These are phyloP conservation scores for Ogataea ramenticola DNA, from an alignment of 805 yeast species.

Conservation along the genomic window DNA sequence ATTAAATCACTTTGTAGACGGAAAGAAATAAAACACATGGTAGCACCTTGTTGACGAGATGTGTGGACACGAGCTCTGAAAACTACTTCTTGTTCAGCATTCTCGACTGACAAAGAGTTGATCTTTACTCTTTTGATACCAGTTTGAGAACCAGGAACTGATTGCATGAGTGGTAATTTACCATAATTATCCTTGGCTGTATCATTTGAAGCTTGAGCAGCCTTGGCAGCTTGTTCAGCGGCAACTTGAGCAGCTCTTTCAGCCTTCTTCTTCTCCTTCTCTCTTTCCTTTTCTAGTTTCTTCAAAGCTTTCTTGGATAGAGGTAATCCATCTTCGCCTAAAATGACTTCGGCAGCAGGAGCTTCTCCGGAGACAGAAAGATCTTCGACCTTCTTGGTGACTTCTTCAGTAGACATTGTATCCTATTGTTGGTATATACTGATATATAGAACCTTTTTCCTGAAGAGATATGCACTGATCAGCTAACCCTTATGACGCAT, in stretches of 20 bases:
- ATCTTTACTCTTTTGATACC: conserved; percentile 58
- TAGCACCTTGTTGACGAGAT: conserved; percentile 92
- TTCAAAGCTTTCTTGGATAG: conserved; percentile 90
- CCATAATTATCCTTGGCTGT: conserved; percentile 88
- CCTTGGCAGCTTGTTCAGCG: conserved; percentile 73
- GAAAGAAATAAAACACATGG: conserved; percentile 81
- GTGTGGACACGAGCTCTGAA: conserved; percentile 94
- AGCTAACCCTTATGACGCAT: too few species aligned
- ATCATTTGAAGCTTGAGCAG: conserved; percentile 67
- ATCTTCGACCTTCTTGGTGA: conserved; percentile 20
- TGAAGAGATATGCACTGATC: too few species aligned
- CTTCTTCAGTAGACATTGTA: conserved; percentile 24
- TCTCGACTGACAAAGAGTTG: conserved; percentile 45
- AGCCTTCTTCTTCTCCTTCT: conserved; percentile 87
- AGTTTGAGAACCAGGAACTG: conserved; percentile 44
- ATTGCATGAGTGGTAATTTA: conserved; percentile 78
- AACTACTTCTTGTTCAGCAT: conserved; percentile 70
- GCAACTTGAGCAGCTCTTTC: conserved; percentile 87
- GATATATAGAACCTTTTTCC: too few species aligned
- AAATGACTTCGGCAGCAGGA: conserved; percentile 13
- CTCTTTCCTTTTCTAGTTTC: conserved; percentile 88
- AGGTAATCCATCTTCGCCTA: conserved; percentile 69
- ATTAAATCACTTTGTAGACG: conserved; percentile 83
- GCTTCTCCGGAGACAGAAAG: conserved; percentile 13
- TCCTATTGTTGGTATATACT: too few species aligned